Evolutionary conservation across 164 flowering plant species (phyloP), one percentile per base, ranked within the genome.

Genomic region (Warburgia ugandensis): DNA sequence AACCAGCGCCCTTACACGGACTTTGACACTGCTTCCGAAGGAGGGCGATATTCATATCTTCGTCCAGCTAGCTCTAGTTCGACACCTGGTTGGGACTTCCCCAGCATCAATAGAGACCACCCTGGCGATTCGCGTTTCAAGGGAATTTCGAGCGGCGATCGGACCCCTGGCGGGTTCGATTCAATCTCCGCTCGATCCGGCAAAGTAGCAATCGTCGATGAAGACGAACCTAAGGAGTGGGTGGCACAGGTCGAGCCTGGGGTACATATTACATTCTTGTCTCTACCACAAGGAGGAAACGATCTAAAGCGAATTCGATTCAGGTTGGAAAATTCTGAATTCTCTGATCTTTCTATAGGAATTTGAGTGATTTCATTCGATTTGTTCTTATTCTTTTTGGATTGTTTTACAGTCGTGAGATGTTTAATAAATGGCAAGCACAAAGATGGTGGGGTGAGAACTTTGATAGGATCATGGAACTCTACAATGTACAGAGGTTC

Each of bases 401-500:
- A n/a, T n/a, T n/a, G 8, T 21, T 54, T 50, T 74, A 72, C 58
- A 94, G 99, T 77, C 97, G 99, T 1, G 99, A 94, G 67, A 77
- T 94, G 90, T 94, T 89, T 54, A 70, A 84, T 59, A 89, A 89
- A 65, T 89, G 87, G 87, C 81, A 94, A 81, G 99, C 99, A 21
- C 96, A 86, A 65, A 60, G 84, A 51, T 94, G 99, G 99, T 94
- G 99, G 99, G 97, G 96, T 6, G 99, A 94, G 74, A 94, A 89
- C 54, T 89, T 72, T 48, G 99, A 94, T 54, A 50, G 97, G 28
- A 84, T 94, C 36, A 79, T 84, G 84, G 97, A 94, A 76, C 86
- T 94, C 16, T 94, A 89, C 70, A 89, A 94, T 59, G 99, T 94
- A 2, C 97, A 86, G 70, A 86, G 83, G 72, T 94, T 94, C 73